phyloP scores from a whole-genome alignment of 179 eudicot species.

The Corrigiola litoralis region DNA sequence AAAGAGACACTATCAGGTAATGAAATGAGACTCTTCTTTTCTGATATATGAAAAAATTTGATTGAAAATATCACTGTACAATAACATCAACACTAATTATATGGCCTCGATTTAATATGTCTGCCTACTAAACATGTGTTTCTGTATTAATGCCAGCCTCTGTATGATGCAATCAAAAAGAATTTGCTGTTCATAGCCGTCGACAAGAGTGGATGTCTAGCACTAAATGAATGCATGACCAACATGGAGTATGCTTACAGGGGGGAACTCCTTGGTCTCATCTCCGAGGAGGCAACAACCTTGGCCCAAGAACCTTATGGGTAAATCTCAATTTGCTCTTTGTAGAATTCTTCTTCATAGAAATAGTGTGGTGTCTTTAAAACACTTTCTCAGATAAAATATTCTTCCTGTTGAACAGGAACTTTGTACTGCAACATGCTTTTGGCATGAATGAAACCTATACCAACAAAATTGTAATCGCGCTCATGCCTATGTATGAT shows the following conservation, averaged over 20 bases:
- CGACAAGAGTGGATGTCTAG: slow-evolving; percentile 14
- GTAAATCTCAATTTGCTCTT: not conserved
- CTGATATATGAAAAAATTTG: no score
- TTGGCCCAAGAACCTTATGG: slow-evolving; percentile 14
- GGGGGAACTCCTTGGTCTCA: not conserved
- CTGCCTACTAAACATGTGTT: not conserved
- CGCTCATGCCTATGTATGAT: not conserved
- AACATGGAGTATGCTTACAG: not conserved
- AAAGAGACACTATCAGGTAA: not conserved
- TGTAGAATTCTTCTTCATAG: not conserved
- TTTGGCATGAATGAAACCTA: not conserved
- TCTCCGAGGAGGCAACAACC: not conserved
- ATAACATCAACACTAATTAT: no score
- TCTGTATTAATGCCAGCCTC: slow-evolving; percentile 1
- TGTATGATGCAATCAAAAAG: not conserved
- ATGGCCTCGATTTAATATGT: not conserved
- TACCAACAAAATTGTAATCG: not conserved
- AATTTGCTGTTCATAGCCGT: slow-evolving; percentile 1
- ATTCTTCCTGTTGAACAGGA: slow-evolving; percentile 5
- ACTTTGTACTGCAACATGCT: slow-evolving; percentile 18
- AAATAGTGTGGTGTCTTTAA: not conserved
- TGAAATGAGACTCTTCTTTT: not conserved
- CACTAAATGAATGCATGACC: slow-evolving; percentile 11
- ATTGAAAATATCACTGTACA: no score
- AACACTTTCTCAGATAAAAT: not conserved